phyloP scores from a whole-genome alignment of 169 alveolate genomes.

The Plasmodium berghei region DNA sequence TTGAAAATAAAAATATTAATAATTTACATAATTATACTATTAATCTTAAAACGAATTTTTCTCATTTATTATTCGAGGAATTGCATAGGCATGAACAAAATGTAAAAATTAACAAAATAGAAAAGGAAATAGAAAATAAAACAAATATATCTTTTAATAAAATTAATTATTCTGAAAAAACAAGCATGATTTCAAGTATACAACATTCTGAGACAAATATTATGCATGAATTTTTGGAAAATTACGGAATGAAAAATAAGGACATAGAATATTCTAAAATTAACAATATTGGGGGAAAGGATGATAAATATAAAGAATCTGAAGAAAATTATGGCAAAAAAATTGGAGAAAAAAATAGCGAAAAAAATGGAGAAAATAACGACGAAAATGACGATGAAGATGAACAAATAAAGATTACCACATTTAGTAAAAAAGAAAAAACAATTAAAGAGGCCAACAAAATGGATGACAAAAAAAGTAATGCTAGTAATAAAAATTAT shows the following conservation, averaged over 20 bases:
- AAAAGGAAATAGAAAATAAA: too few relatives aligned
- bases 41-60: too few relatives aligned
- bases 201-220: neutral
- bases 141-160: too few relatives aligned
- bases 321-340: neutral
- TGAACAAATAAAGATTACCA: neutral
- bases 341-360: neutral
- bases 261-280: neutral
- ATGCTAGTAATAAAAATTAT: too few relatives aligned
- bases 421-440: neutral
- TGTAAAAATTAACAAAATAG: too few relatives aligned
- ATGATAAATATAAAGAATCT: neutral
- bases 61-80: too few relatives aligned
- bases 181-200: too few relatives aligned
- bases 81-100: too few relatives aligned
- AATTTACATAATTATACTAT: too few relatives aligned
- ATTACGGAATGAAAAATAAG: neutral
- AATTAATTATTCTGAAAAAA: too few relatives aligned
- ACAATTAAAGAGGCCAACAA: neutral
- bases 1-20: too few relatives aligned
- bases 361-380: neutral
- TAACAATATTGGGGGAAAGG: neutral
- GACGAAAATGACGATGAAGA: too few relatives aligned
- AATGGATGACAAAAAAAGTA: neutral
- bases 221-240: neutral